A percentile compares a stretch with the other conserved stretches of the same genome.
phyloP scores from a whole-genome alignment of 2,329 filamentous ascomycete species.

The Xylariomycetidae sp. region DNA sequence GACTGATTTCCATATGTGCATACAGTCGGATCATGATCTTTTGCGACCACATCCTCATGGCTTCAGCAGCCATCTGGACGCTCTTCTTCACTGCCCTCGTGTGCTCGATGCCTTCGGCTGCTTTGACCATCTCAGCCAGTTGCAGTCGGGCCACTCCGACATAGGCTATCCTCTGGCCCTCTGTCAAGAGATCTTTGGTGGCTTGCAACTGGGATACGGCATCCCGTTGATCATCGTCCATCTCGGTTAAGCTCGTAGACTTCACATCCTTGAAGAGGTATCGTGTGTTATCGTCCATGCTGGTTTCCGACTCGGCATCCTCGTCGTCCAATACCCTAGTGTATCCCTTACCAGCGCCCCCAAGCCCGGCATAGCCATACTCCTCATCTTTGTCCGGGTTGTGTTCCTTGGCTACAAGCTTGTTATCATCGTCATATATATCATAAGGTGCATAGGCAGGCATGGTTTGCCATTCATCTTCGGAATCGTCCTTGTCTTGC shows the following conservation, averaged over 20 bases:
- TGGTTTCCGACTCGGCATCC: constrained; percentile 88
- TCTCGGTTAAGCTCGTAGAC: constrained; percentile 55
- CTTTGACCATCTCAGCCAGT: constrained; percentile 71
- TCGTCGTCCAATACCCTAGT: constrained; percentile 94
- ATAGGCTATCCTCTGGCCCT: constrained; percentile 93
- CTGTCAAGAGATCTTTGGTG: constrained; percentile 90
- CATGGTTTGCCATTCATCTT: constrained; percentile 89
- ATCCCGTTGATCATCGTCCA: constrained; percentile 81
- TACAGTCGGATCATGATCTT: constrained; percentile 97
- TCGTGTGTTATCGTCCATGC: constrained; percentile 94
- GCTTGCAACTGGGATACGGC: constrained; percentile 87
- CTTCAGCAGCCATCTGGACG: constrained; percentile 64
- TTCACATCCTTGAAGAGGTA: constrained; percentile 82
- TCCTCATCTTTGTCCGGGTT: constrained; percentile 62
- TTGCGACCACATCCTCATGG: constrained; percentile 92
- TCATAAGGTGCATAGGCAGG: constrained; percentile 89
- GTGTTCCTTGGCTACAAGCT: constrained; percentile 76
- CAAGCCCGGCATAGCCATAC: constrained; percentile 70
- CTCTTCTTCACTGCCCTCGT: constrained; percentile 69
- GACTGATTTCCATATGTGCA: constrained; percentile 91
- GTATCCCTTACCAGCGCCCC: constrained; percentile 91
- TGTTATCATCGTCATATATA: constrained; percentile 92
- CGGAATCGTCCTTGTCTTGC: constrained; percentile 51
- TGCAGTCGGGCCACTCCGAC: constrained; percentile 83
- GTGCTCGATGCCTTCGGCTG: constrained; percentile 55